phyloP scores from a whole-genome alignment of 2,329 filamentous ascomycete species.

The Penicillium italicum region DNA sequence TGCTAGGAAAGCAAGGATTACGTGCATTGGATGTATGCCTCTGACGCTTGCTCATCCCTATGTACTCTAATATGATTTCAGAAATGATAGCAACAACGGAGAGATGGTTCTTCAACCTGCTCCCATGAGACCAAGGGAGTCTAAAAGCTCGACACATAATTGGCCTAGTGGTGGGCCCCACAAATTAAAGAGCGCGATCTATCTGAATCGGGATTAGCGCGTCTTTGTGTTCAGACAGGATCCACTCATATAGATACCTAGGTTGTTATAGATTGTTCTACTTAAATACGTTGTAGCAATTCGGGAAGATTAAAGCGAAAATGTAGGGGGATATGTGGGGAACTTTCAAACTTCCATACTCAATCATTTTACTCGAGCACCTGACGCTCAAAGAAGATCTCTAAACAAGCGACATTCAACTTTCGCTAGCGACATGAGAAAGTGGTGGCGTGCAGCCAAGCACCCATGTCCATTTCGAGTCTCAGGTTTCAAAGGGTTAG shows the following conservation, averaged over 20 bases:
- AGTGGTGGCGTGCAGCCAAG: background rate
- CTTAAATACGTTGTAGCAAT: background rate
- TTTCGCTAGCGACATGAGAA: background rate
- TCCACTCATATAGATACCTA: background rate
- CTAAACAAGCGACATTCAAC: background rate
- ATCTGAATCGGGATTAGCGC: background rate
- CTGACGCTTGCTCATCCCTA: background rate
- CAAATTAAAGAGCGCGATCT: background rate
- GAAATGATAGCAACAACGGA: background rate
- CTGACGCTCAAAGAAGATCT: background rate
- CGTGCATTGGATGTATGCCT: background rate
- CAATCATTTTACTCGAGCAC: background rate
- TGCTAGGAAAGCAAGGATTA: background rate
- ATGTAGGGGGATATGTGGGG: background rate
- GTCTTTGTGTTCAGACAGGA: background rate
- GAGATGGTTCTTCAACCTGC: background rate
- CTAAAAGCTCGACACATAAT: background rate
- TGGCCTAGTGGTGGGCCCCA: background rate
- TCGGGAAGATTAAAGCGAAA: background rate
- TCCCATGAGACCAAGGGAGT: background rate
- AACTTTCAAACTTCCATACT: background rate
- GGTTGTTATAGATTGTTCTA: background rate
- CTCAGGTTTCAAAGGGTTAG: background rate
- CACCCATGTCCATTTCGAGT: background rate
- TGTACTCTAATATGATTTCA: background rate